phyloP scores from a whole-genome alignment of 2,329 filamentous ascomycete genomes.

The Epichloe brachyelytri region DNA sequence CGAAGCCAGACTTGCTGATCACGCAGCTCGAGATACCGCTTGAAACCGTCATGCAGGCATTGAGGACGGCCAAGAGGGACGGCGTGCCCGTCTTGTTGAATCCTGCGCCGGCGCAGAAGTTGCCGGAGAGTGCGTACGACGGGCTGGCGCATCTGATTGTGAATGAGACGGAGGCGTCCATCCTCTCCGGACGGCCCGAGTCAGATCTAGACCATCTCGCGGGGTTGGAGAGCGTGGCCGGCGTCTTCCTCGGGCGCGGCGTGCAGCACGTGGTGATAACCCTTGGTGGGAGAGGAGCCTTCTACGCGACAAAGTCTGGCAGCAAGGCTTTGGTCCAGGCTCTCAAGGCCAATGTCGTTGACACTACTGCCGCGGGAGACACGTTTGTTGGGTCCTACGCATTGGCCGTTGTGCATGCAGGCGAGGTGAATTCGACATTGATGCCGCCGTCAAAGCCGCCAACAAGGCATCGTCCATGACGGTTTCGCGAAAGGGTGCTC shows the following conservation, averaged over 20 bases:
- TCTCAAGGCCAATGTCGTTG: constrained; percentile 62
- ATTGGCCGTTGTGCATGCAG: constrained; percentile 49
- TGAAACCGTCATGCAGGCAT: constrained; percentile 48
- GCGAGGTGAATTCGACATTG: constrained; percentile 34
- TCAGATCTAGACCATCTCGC: constrained; percentile 33
- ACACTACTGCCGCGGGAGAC: constrained; percentile 89
- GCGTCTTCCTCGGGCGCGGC: constrained; percentile 52
- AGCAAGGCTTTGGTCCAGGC: constrained; percentile 43
- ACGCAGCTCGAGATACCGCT: constrained; percentile 70
- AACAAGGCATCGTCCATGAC: constrained; percentile 29
- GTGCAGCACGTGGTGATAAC: constrained; percentile 74
- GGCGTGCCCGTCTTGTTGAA: constrained; percentile 63
- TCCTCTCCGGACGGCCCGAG: constrained; percentile 47
- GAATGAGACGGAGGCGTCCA: constrained; percentile 79
- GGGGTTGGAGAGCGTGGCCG: constrained; percentile 34
- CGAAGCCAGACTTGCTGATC: constrained; percentile 49
- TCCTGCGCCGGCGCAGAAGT: constrained; percentile 60
- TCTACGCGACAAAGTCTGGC: constrained; percentile 37
- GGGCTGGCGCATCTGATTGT: constrained; percentile 69
- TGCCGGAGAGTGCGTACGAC: constrained; percentile 54
- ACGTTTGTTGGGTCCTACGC: constrained; percentile 88
- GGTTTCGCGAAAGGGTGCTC: constrained; percentile 29
- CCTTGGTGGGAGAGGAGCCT: constrained; percentile 68
- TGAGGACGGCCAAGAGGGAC: constrained; percentile 34
- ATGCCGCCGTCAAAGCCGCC: constrained; percentile 44